Conservation (phyloP, 2,329 filamentous ascomycete genomes). For the Aureobasidium sp. region DNA sequence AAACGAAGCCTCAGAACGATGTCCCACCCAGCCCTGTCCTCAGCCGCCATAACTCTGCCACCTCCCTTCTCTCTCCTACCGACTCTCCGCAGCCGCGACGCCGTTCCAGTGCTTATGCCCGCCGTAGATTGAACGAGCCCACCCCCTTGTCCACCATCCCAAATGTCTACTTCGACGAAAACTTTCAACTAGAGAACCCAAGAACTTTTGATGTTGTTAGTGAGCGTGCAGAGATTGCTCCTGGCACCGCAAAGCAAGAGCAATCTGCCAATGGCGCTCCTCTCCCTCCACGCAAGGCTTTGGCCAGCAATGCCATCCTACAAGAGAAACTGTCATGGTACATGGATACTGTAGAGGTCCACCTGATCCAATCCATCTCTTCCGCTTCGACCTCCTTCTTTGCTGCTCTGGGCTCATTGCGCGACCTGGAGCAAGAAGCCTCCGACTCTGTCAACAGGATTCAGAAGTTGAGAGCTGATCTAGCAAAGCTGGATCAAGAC, state of each 20-base stretch:
- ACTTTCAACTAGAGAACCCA: conserved; percentile 92
- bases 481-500: conserved; percentile 74
- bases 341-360: conserved; percentile 98
- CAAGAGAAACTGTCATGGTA: conserved; percentile 99
- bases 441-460: conserved; percentile 86
- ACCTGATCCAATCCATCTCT: conserved; percentile 92
- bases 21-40: conserved; percentile 25
- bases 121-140: conserved; percentile 61
- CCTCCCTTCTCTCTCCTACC: conserved; percentile 37
- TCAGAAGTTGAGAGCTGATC: conserved; percentile 68
- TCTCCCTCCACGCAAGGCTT: conserved; percentile 61
- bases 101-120: conserved; percentile 44
- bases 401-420: conserved; percentile 80
- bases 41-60: conserved; percentile 34
- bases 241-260: conserved; percentile 45
- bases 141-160: conserved; percentile 90
- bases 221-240: conserved; percentile 93
- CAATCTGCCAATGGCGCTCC: conserved; percentile 50
- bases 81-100: conserved; percentile 44
- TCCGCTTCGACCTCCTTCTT: conserved; percentile 95
- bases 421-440: conserved; percentile 85
- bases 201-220: conserved; percentile 95
- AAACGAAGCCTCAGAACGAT: conserved; percentile 26
- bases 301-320: conserved; percentile 93
- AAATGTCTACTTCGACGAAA: conserved; percentile 85